Conservation (phyloP, 2,329 filamentous ascomycete species). For the Bertia moriformis region DNA sequence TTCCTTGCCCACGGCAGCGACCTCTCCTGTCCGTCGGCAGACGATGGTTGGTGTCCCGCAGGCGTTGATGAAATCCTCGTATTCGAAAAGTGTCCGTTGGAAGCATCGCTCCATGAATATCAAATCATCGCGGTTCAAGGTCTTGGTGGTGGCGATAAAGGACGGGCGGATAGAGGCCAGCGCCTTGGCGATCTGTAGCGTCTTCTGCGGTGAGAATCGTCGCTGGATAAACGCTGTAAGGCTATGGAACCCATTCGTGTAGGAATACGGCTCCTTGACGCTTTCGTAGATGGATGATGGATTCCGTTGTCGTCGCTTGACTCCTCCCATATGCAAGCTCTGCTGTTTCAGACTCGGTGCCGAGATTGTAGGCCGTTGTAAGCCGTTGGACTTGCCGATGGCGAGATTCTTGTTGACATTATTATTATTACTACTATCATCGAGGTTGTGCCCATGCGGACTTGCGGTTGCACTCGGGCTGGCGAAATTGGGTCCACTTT, state of each 20-base stretch:
- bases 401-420: not conserved
- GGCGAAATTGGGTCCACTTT: not conserved
- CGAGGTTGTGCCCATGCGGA: not conserved
- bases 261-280: constrained; percentile 82
- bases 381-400: constrained; percentile 8
- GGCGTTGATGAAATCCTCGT: constrained; percentile 80
- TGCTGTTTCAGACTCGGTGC: constrained; percentile 26
- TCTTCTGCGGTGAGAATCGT: constrained; percentile 65
- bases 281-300: constrained; percentile 76
- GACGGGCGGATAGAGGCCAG: constrained; percentile 81
- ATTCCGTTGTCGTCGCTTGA: constrained; percentile 46
- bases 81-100: constrained; percentile 81
- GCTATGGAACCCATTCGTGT: constrained; percentile 79
- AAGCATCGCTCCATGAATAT: constrained; percentile 98
- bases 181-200: constrained; percentile 70
- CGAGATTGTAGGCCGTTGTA: constrained; percentile 24
- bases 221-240: constrained; percentile 68
- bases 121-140: constrained; percentile 74
- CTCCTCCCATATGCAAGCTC: constrained; percentile 19
- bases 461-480: not conserved
- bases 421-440: not conserved
- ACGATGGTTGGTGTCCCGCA: constrained; percentile 84
- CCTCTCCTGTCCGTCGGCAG: constrained; percentile 79
- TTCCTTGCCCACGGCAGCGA: constrained; percentile 91
- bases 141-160: constrained; percentile 81